Conservation (phyloP, 2,329 filamentous ascomycete genomes). For the Fusarium marasasianum region DNA sequence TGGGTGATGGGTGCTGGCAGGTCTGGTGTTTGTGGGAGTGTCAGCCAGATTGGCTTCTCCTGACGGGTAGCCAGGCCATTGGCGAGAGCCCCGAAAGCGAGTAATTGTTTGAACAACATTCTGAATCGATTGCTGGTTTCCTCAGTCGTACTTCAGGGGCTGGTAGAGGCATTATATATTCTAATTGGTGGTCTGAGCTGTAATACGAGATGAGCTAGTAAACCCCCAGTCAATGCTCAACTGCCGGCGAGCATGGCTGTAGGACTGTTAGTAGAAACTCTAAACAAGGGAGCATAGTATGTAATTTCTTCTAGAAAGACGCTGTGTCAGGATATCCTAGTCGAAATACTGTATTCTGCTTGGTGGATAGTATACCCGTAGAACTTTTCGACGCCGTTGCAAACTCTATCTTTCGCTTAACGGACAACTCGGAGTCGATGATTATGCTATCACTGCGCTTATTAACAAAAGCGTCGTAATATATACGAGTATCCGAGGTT, state of each 20-base stretch:
- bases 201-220: conserved; percentile 3
- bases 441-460: background rate
- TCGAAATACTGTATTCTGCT: background rate
- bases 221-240: background rate
- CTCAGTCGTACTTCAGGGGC: accelerated
- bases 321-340: conserved; percentile 2
- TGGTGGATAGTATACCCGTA: conserved; percentile 3
- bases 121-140: background rate
- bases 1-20: conserved; percentile 49
- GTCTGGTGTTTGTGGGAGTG: conserved; percentile 50
- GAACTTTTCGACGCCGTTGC: background rate
- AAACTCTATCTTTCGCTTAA: conserved; percentile 19
- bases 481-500: background rate
- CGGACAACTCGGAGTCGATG: background rate
- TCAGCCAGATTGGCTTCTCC: conserved; percentile 43
- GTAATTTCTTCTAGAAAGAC: background rate
- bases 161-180: background rate
- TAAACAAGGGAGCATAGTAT: background rate
- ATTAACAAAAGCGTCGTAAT: background rate
- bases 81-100: conserved; percentile 14
- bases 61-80: conserved; percentile 40
- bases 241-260: background rate
- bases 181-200: background rate
- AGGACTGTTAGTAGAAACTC: background rate
- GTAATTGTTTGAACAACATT: conserved; percentile 12